Conservation (phyloP, 768 basidiomycete species). For the Lepiota venenata region DNA sequence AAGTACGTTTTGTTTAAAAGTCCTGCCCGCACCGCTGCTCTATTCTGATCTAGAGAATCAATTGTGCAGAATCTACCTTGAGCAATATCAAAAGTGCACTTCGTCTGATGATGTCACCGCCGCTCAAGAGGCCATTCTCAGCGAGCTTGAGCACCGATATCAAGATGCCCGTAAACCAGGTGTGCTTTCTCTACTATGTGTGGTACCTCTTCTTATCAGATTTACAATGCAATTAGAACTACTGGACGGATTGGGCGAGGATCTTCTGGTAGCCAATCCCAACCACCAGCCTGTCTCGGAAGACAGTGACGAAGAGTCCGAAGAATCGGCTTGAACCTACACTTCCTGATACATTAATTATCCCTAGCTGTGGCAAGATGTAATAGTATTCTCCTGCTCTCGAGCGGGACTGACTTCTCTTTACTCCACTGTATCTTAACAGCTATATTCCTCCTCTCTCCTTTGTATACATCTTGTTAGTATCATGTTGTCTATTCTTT, state of each 20-base stretch:
- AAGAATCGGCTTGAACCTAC: no score
- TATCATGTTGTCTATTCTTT: no score
- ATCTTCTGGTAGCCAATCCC: constrained; percentile 67
- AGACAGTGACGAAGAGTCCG: neutral
- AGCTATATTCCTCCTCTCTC: no score
- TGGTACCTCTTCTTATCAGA: no score
- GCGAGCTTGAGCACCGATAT: constrained; percentile 64
- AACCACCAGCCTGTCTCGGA: constrained; percentile 41
- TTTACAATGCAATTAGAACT: neutral
- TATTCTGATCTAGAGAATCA: neutral
- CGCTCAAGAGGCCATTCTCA: constrained; percentile 67
- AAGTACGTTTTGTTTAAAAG: constrained; percentile 35
- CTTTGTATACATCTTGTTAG: no score
- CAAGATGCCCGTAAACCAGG: constrained; percentile 54
- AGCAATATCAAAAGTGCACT: constrained; percentile 72
- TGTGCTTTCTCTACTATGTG: no score
- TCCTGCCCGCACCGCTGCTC: neutral
- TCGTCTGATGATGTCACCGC: constrained; percentile 53
- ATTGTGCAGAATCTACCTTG: constrained; percentile 52
- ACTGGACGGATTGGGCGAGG: constrained; percentile 38
- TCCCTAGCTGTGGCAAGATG: no score
- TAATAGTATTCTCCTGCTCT: no score
- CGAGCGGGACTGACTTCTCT: no score
- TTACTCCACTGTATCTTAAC: no score
- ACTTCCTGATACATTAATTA: no score